phyloP scores from a whole-genome alignment of 768 basidiomycete genomes.

The Boletellus sp. region DNA sequence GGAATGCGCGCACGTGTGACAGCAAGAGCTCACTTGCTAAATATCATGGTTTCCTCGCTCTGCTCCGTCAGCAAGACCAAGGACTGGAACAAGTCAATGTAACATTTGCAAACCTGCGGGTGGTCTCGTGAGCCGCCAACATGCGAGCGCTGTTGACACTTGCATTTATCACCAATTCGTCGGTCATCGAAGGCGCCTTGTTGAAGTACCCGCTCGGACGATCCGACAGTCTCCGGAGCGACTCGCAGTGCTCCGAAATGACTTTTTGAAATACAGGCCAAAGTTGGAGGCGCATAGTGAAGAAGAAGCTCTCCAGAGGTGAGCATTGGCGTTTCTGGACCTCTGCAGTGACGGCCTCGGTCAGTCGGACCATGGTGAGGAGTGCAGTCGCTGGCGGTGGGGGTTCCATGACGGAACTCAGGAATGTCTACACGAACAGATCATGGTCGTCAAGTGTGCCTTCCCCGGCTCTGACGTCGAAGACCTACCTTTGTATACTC shows the following conservation, averaged over 20 bases:
- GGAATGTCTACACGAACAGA: constrained; percentile 51
- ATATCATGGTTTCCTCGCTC: constrained; percentile 94
- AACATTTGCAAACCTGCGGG: constrained; percentile 65
- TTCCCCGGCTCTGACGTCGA: not conserved
- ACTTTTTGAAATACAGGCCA: constrained; percentile 93
- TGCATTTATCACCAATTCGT: constrained; percentile 61
- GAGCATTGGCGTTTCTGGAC: constrained; percentile 74
- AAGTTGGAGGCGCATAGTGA: constrained; percentile 76
- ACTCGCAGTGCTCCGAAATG: constrained; percentile 80
- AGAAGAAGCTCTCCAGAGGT: constrained; percentile 79
- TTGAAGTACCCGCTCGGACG: constrained; percentile 62
- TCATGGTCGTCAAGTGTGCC: not conserved
- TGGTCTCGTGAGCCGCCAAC: not conserved
- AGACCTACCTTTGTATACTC: constrained; percentile 72
- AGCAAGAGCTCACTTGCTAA: constrained; percentile 69
- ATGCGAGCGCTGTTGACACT: constrained; percentile 18
- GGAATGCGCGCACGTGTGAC: not conserved
- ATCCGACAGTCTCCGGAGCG: constrained; percentile 79
- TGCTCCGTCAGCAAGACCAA: constrained; percentile 78
- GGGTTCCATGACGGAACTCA: constrained; percentile 65
- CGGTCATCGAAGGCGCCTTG: constrained; percentile 60
- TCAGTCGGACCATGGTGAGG: constrained; percentile 87
- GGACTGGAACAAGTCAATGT: constrained; percentile 76
- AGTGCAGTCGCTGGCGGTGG: constrained; percentile 72
- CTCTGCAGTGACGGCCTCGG: constrained; percentile 73